Percentiles rank a stretch among this genome's conserved stretches.
These are phyloP conservation scores for Kwoniella dendrophila DNA, from an alignment of 768 basidiomycete species.

Conservation along the genomic window DNA sequence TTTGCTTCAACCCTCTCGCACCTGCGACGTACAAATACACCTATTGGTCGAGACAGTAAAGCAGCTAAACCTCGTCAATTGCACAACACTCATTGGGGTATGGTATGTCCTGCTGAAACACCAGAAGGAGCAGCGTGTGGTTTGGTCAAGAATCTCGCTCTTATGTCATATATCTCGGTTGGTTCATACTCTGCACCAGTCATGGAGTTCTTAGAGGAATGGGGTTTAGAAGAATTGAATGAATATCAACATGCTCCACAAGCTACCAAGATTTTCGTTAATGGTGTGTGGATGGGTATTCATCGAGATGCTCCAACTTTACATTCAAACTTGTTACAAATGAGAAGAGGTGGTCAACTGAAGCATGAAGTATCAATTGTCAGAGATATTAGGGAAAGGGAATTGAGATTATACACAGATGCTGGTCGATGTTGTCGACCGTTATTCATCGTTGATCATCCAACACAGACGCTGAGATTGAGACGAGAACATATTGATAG, in stretches of 20 bases:
- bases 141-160: conserved; percentile 94
- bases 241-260: conserved; percentile 82
- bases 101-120: conserved; percentile 99
- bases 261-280: conserved; percentile 93
- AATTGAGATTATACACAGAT: conserved; percentile 91
- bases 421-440: conserved; percentile 96
- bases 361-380: conserved; percentile 95
- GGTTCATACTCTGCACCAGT: conserved; percentile 94
- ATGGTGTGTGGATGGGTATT: conserved; percentile 99
- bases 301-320: conserved; percentile 92
- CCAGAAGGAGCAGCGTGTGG: conserved; percentile 99
- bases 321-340: conserved; percentile 87
- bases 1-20: conserved; percentile 98
- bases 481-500: conserved; percentile 77
- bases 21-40: conserved; percentile 96
- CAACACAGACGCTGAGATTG: conserved; percentile 79
- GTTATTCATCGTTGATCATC: conserved; percentile 81
- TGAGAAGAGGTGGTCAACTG: conserved; percentile 91
- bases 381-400: conserved; percentile 93
- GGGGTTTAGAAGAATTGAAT: conserved; percentile 93
- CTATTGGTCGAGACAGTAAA: conserved; percentile 96
- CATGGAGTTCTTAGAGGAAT: conserved; percentile 97
- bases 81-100: conserved; percentile 99
- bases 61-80: conserved; percentile 98
- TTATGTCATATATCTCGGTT: conserved; percentile 97